Percentiles rank a stretch among this genome's conserved stretches.
phyloP scores from a whole-genome alignment of 2,329 filamentous ascomycete species.

The Microdochium bolleyi region DNA sequence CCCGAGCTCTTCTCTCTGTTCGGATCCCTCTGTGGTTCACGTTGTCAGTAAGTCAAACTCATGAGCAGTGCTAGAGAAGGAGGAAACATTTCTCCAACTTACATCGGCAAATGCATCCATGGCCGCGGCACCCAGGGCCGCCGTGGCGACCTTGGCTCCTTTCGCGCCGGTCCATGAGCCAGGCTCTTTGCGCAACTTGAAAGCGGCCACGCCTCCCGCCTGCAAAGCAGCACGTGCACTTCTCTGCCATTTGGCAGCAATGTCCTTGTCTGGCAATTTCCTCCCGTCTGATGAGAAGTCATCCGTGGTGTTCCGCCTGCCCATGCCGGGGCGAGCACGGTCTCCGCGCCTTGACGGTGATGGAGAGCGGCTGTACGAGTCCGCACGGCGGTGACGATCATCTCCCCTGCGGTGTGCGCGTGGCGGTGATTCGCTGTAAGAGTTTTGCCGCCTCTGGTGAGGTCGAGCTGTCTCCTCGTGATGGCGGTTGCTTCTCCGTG shows the following conservation, averaged over 20 bases:
- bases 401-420: slow-evolving; percentile 1
- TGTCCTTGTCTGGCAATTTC: slow-evolving; percentile 4
- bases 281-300: slow-evolving; percentile 1
- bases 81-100: neutral
- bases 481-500: slow-evolving; percentile 6
- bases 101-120: slow-evolving; percentile 34
- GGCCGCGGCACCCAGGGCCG: slow-evolving; percentile 38
- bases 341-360: neutral
- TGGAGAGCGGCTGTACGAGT: slow-evolving; percentile 2
- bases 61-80: too few relatives aligned
- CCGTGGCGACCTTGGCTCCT: slow-evolving; percentile 38
- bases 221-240: slow-evolving; percentile 37
- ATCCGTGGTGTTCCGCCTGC: neutral
- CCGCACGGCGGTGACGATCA: neutral
- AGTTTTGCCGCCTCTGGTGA: slow-evolving; percentile 3
- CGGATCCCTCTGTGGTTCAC: too few relatives aligned
- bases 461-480: slow-evolving; percentile 2
- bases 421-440: slow-evolving; percentile 5
- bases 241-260: slow-evolving; percentile 18
- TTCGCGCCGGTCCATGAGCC: slow-evolving; percentile 40
- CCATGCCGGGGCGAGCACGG: neutral
- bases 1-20: too few relatives aligned
- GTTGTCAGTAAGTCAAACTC: too few relatives aligned
- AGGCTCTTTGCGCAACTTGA: slow-evolving; percentile 34
- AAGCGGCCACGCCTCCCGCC: slow-evolving; percentile 39